A percentile compares a stretch with the other conserved stretches of the same genome.
These are phyloP conservation scores for Nidularia pulvinata DNA, from an alignment of 768 basidiomycete genomes.

Conservation along the genomic window DNA sequence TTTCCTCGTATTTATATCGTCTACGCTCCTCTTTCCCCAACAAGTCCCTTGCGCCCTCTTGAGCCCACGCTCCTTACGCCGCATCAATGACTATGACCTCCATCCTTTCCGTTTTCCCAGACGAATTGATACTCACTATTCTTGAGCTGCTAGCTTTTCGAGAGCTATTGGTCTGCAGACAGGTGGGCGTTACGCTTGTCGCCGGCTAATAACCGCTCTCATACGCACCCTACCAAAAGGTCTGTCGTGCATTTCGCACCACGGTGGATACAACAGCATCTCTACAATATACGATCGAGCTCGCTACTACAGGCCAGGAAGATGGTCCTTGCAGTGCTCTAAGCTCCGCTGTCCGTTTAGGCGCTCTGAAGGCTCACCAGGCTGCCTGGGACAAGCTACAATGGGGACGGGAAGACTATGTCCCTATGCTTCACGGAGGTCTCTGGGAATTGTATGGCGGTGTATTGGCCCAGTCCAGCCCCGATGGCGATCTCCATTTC, in stretches of 20 bases:
- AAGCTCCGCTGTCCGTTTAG: slow-evolving; percentile 28
- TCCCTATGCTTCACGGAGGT: slow-evolving; percentile 39
- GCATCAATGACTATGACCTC: neutral
- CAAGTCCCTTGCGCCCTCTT: too few species aligned
- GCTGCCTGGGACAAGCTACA: slow-evolving; percentile 34
- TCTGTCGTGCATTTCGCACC: slow-evolving; percentile 25
- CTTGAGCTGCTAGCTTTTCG: slow-evolving; percentile 9
- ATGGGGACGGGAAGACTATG: slow-evolving; percentile 25
- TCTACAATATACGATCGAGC: slow-evolving; percentile 42
- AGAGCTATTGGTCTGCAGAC: slow-evolving; percentile 19
- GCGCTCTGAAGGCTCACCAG: slow-evolving; percentile 33
- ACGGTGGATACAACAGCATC: slow-evolving; percentile 22
- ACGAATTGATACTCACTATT: slow-evolving; percentile 3
- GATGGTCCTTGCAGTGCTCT: slow-evolving; percentile 28
- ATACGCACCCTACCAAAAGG: slow-evolving; percentile 11
- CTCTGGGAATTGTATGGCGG: slow-evolving; percentile 63
- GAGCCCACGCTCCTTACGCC: too few species aligned
- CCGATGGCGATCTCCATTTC: slow-evolving; percentile 33
- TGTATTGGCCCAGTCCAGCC: slow-evolving; percentile 42
- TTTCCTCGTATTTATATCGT: too few species aligned
- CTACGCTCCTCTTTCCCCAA: too few species aligned
- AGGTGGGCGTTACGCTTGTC: slow-evolving; percentile 9
- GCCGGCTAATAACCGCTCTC: neutral
- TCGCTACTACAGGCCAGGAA: slow-evolving; percentile 39
- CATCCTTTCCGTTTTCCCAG: neutral